Evolutionary conservation across 1,139 yeast species (phyloP).

Genomic region (Pichia sp.): DNA sequence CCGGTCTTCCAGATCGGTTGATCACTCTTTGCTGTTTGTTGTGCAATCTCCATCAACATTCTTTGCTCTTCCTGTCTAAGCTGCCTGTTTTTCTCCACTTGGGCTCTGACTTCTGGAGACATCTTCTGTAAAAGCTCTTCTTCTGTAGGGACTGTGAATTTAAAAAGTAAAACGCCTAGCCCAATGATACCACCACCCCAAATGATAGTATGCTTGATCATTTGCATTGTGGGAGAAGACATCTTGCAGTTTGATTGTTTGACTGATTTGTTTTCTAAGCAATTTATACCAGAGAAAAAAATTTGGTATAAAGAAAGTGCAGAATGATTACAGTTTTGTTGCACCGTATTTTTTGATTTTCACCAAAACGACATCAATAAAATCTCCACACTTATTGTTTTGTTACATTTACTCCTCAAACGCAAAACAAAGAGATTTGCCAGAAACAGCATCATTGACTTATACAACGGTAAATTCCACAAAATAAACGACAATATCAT

Average conservation of each 20-base stretch:
- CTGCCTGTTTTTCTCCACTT: conserved; percentile 61
- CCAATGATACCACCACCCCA: conserved; percentile 59
- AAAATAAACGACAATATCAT: not conserved
- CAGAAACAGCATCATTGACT: too few species aligned
- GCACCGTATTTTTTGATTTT: too few species aligned
- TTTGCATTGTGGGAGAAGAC: conserved; percentile 11
- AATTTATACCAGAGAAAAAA: too few species aligned
- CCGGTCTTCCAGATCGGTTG: conserved; percentile 84
- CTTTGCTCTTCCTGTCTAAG: conserved; percentile 60
- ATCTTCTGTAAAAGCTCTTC: conserved; percentile 65
- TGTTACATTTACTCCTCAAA: too few species aligned
- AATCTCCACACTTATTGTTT: too few species aligned
- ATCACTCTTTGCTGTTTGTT: conserved; percentile 52
- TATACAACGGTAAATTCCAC: too few species aligned
- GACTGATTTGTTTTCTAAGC: too few species aligned
- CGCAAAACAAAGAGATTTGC: too few species aligned
- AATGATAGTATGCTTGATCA: conserved; percentile 23
- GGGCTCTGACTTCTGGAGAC: conserved; percentile 77
- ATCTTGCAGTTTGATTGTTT: too few species aligned
- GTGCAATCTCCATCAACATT: conserved; percentile 58
- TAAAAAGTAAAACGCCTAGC: conserved; percentile 57
- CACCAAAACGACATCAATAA: too few species aligned
- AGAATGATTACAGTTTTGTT: too few species aligned
- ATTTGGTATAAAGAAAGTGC: too few species aligned
- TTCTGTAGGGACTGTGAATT: conserved; percentile 75